Conservation (phyloP, 345 rosid genomes). For the Gossypium herbaceum region DNA sequence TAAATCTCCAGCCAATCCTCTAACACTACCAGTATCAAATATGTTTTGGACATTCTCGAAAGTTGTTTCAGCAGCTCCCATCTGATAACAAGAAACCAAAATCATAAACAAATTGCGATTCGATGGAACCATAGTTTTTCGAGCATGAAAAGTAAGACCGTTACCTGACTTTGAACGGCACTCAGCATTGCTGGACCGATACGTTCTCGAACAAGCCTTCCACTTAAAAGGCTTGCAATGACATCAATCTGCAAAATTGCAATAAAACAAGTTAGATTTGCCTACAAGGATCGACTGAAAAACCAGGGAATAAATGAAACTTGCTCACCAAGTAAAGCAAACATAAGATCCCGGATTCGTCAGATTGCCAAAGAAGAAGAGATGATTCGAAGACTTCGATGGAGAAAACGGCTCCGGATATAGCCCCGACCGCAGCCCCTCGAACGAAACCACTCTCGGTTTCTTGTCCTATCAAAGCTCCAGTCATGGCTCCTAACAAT, state of each 20-base stretch:
- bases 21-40: constrained; percentile 74
- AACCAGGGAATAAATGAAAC: background rate
- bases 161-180: constrained; percentile 99
- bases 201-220: constrained; percentile 92
- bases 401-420: constrained; percentile 98
- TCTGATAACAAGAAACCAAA: constrained; percentile 37
- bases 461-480: constrained; percentile 98
- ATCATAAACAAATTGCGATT: constrained; percentile 14
- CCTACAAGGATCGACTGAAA: background rate
- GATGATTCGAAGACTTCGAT: constrained; percentile 98
- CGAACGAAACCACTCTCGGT: constrained; percentile 97
- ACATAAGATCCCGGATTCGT: constrained; percentile 87
- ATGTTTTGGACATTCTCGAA: constrained; percentile 77
- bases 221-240: constrained; percentile 90
- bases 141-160: background rate
- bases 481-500: constrained; percentile 94
- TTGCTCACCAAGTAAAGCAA: constrained; percentile 86
- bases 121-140: background rate
- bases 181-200: constrained; percentile 98
- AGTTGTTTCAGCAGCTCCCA: constrained; percentile 84
- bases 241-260: constrained; percentile 76
- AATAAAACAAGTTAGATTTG: constrained; percentile 13
- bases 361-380: constrained; percentile 89
- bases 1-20: constrained; percentile 72
- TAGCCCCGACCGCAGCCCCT: constrained; percentile 98